Evolutionary conservation across 2,329 filamentous ascomycete genomes (phyloP).

Genomic region (Phoma herbarum): DNA sequence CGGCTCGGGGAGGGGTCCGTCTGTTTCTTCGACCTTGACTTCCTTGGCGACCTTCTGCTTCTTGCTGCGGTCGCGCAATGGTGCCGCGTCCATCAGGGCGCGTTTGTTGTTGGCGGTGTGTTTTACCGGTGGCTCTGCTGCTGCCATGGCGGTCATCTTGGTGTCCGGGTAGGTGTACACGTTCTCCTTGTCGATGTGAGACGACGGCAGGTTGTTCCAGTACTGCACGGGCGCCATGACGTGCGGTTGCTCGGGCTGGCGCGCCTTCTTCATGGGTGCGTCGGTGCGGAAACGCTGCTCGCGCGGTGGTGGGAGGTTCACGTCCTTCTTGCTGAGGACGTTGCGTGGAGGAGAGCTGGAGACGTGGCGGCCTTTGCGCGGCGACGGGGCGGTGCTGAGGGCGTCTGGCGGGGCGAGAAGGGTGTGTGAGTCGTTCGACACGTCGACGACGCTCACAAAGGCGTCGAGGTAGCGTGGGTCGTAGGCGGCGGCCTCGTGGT

Average conservation of each 20-base stretch:
- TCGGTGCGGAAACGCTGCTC: conserved; percentile 67
- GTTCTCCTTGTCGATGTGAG: conserved; percentile 61
- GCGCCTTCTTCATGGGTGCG: conserved; percentile 71
- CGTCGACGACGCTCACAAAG: conserved; percentile 54
- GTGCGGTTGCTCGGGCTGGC: conserved; percentile 53
- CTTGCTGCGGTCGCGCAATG: conserved; percentile 76
- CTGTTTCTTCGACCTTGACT: conserved; percentile 54
- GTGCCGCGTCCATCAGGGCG: conserved; percentile 74
- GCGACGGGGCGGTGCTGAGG: conserved; percentile 65
- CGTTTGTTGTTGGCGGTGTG: conserved; percentile 59
- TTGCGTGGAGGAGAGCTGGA: conserved; percentile 66
- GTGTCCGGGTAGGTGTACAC: conserved; percentile 51
- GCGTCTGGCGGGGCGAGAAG: conserved; percentile 69
- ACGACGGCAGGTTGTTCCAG: conserved; percentile 60
- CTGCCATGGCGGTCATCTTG: conserved; percentile 43
- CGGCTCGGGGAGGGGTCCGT: conserved; percentile 69
- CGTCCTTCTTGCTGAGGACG: conserved; percentile 67
- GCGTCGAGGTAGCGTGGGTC: conserved; percentile 63
- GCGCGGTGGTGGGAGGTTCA: conserved; percentile 75
- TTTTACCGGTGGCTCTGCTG: conserved; percentile 43
- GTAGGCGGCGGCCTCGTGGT: conserved; percentile 56
- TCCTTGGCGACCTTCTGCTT: conserved; percentile 68
- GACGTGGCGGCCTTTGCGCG: conserved; percentile 69
- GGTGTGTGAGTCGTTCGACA: conserved; percentile 67
- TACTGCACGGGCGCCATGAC: conserved; percentile 60